A percentile compares a stretch with the other conserved stretches of the same genome.
Conservation (phyloP, 352 stramenopile species). For the Pythium oligandrum region DNA sequence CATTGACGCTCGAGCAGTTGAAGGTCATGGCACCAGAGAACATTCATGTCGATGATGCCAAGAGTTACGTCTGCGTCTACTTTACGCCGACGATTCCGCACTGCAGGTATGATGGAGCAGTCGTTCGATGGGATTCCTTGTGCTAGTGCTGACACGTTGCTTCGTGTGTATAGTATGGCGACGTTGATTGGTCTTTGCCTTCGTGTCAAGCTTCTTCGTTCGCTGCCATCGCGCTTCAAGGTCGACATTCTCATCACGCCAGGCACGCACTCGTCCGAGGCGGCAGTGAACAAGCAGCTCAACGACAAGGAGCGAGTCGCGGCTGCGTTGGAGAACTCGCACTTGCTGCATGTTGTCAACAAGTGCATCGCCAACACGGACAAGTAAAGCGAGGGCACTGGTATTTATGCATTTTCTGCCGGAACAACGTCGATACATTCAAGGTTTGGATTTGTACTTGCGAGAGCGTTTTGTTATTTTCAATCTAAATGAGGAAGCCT, state of each 20-base stretch:
- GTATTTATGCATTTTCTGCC: conserved; percentile 12
- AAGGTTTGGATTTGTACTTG: no score
- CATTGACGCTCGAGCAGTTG: conserved; percentile 91
- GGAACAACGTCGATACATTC: no score
- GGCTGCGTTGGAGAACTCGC: conserved; percentile 94
- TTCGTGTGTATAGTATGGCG: conserved; percentile 66
- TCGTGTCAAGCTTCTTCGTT: conserved; percentile 94
- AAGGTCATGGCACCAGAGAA: conserved; percentile 91
- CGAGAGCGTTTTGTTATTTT: no score
- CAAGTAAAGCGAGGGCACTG: conserved; percentile 35
- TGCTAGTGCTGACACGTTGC: no score
- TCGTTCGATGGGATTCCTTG: no score
- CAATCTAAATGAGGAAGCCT: no score
- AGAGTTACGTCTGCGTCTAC: conserved; percentile 73
- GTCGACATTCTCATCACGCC: conserved; percentile 92
- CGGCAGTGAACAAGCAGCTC: conserved; percentile 96
- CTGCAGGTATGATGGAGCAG: conserved; percentile 51
- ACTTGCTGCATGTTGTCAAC: conserved; percentile 95
- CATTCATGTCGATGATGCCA: conserved; percentile 81
- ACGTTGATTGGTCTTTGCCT: conserved; percentile 96
- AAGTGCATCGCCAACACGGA: conserved; percentile 93
- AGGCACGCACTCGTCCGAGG: conserved; percentile 93
- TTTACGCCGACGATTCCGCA: conserved; percentile 96
- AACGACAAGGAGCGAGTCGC: conserved; percentile 96
- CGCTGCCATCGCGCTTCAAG: conserved; percentile 91